Conservation (phyloP, 352 stramenopile genomes). For the Peronosclerospora sorghi region DNA sequence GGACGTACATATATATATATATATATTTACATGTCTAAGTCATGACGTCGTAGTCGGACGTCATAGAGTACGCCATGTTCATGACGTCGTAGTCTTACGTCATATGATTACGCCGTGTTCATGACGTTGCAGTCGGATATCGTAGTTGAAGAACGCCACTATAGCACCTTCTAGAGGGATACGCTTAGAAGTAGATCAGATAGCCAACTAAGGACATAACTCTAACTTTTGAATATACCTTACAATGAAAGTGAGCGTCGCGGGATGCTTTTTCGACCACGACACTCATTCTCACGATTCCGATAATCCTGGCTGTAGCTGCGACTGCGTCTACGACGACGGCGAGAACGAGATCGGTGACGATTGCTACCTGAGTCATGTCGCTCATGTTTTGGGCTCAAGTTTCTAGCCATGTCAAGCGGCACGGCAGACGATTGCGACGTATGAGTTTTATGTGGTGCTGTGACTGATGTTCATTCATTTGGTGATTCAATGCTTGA, state of each 20-base stretch:
- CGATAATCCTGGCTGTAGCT: slow-evolving; percentile 14
- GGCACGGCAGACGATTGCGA: slow-evolving; percentile 5
- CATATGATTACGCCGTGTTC: too few species aligned
- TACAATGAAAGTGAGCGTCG: slow-evolving; percentile 16
- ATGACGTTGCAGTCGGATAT: too few species aligned
- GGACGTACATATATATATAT: too few species aligned
- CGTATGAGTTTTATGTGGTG: not conserved
- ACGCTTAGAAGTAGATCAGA: too few species aligned
- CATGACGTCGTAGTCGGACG: too few species aligned
- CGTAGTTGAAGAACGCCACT: too few species aligned
- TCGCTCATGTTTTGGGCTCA: slow-evolving; percentile 8
- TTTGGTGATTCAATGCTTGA: not conserved
- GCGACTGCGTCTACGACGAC: slow-evolving; percentile 10
- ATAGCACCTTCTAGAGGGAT: too few species aligned
- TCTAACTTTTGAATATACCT: too few species aligned
- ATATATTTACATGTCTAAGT: too few species aligned
- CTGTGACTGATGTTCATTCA: slow-evolving; percentile 2
- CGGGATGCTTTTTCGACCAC: slow-evolving; percentile 10
- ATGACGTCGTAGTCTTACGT: too few species aligned
- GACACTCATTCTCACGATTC: slow-evolving; percentile 6
- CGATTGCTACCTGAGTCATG: slow-evolving; percentile 8
- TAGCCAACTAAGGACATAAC: too few species aligned
- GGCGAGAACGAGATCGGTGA: slow-evolving; percentile 11
- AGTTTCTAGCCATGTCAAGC: slow-evolving; percentile 1
- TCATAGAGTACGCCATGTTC: too few species aligned